Evolutionary conservation across 2,329 filamentous ascomycete genomes (phyloP).

Genomic region (Apiospora sp.): DNA sequence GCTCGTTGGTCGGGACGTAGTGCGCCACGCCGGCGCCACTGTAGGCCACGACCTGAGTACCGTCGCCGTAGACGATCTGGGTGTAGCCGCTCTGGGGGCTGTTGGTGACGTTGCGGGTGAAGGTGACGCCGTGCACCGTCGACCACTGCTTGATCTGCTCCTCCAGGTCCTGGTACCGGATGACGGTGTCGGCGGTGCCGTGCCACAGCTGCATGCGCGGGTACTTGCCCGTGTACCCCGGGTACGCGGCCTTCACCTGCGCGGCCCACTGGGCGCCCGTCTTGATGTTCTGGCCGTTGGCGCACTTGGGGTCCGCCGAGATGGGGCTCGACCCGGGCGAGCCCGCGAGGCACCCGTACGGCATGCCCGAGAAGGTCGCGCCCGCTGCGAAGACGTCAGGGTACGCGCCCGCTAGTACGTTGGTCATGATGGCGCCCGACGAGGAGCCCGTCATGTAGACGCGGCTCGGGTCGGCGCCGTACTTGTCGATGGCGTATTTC

Average conservation of each 20-base stretch:
- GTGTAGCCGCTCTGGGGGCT: conserved; percentile 33
- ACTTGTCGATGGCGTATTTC: conserved; percentile 56
- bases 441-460: conserved; percentile 61
- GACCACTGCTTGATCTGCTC: conserved; percentile 47
- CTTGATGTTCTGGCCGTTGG: conserved; percentile 52
- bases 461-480: conserved; percentile 56
- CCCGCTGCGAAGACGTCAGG: conserved; percentile 56
- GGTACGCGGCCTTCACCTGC: conserved; percentile 50
- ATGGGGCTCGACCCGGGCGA: conserved; percentile 47
- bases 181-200: conserved; percentile 42
- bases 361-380: conserved; percentile 53
- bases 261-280: conserved; percentile 57
- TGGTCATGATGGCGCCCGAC: conserved; percentile 59
- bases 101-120: conserved; percentile 29
- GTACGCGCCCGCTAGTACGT: conserved; percentile 56
- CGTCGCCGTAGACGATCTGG: conserved; percentile 34
- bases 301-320: conserved; percentile 61
- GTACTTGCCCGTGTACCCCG: conserved; percentile 41
- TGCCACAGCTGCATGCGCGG: conserved; percentile 45
- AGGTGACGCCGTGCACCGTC: conserved; percentile 44
- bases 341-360: conserved; percentile 53
- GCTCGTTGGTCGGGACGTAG: conserved; percentile 32
- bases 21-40: conserved; percentile 33
- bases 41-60: conserved; percentile 34
- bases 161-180: conserved; percentile 39